Conservation (phyloP, 345 rosid genomes). For the Eucalyptus sp. region DNA sequence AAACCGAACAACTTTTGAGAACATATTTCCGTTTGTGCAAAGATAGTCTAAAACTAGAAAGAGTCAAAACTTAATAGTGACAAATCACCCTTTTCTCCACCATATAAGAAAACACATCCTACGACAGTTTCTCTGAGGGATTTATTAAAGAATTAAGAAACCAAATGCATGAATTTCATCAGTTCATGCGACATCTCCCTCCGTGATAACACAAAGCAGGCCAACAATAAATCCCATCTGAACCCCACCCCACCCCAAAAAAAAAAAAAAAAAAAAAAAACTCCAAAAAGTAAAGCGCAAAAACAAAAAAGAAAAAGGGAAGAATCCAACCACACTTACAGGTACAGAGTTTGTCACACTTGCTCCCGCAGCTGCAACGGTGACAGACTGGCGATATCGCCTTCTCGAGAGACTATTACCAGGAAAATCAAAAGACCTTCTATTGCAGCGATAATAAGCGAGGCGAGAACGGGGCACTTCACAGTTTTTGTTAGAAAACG, state of each 20-base stretch:
- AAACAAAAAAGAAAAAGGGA: not conserved
- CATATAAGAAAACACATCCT: not conserved
- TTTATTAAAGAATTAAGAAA: not conserved
- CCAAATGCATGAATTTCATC: not conserved
- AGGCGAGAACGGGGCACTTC: not conserved
- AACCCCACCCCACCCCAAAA: too few species aligned
- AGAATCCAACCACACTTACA: constrained; percentile 7
- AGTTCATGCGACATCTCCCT: not conserved
- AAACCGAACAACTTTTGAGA: not conserved
- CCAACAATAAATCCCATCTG: not conserved
- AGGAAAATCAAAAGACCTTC: not conserved
- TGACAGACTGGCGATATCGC: not conserved
- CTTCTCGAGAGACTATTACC: not conserved
- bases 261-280: too few species aligned
- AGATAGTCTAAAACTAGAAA: not conserved
- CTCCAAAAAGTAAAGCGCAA: not conserved
- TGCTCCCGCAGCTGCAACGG: not conserved
- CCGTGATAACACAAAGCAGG: not conserved
- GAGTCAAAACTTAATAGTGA: not conserved
- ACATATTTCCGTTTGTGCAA: not conserved
- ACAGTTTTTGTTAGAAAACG: not conserved
- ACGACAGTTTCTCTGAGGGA: not conserved
- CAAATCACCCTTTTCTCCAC: not conserved
- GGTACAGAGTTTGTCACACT: constrained; percentile 29
- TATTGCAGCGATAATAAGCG: not conserved